Base-by-base conservation (phyloP, 345 rosid species). In the Geranium rotundifolium region DNA sequence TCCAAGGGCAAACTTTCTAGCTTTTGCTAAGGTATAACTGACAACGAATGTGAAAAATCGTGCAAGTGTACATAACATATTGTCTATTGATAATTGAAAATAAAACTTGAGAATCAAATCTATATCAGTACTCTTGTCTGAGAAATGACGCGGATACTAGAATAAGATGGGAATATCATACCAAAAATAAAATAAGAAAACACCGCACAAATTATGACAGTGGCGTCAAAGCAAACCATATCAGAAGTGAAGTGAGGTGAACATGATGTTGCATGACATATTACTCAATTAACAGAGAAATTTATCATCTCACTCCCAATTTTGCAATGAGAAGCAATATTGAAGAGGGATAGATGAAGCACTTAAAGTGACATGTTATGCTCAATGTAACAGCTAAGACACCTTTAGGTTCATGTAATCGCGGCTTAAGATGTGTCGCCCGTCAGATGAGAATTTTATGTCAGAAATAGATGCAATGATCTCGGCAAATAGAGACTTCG, bases 401-500 rank as follows among this genome's bases (percentile, higher is more conserved):
- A 85, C 91, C 91, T 83, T 83, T 63, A 85, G 63, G 73, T 71
- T 81, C 84, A 85, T 75, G 75, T 81, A 83, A 67, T 85, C 88
- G 17, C 85, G 88, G 67, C 84, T 85, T 67, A 85, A 61, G 61
- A 85, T 69, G 74, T 78, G 79, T 63, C 63, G 67, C 56, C 86
- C 91, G 65, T 83, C 79, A 61, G 72, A 70, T 58, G 84, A 61
- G 69, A 83, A 85, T 65, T 81, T 83, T 68, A 85, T 70, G 72
- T 82, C 84, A 59, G 88, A 81, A 70, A 85, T 79, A 18, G 86
- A 76, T 16, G 86, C 78, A 30, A 76, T 77, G 65, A 85, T 78
- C 77, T 85, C 86, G 2, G 88, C 70, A 61, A 83, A 78, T 70
- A 85, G 83, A 46, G 91, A 76, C 67, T 73, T 83, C 56, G 82